phyloP scores from a whole-genome alignment of 768 basidiomycete genomes.

The Lenzites betulinus region DNA sequence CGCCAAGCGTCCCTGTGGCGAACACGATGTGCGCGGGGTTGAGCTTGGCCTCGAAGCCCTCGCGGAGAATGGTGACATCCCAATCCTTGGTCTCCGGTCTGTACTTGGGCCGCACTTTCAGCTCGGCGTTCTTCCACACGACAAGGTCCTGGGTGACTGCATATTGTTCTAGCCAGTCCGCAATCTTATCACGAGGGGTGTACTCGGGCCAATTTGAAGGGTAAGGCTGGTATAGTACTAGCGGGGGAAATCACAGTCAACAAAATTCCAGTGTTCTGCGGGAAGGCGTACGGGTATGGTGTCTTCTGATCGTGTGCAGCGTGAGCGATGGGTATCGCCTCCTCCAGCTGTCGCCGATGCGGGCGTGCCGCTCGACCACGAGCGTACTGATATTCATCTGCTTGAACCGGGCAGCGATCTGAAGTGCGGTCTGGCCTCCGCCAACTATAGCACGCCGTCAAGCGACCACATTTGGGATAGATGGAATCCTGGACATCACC shows the following conservation, averaged over 20 bases:
- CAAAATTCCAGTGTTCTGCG: no score
- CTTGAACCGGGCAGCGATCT: constrained; percentile 65
- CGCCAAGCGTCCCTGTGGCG: constrained; percentile 54
- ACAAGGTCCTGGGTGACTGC: constrained; percentile 60
- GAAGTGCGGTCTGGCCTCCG: constrained; percentile 69
- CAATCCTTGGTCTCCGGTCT: constrained; percentile 43
- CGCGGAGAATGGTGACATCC: constrained; percentile 46
- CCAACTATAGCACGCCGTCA: constrained; percentile 39
- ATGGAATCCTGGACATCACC: background rate
- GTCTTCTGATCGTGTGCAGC: constrained; percentile 35
- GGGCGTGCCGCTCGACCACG: constrained; percentile 55
- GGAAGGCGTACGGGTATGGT: constrained; percentile 41
- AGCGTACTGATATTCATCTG: constrained; percentile 51
- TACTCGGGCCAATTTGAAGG: constrained; percentile 20
- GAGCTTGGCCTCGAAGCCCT: constrained; percentile 39
- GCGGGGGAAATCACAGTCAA: background rate
- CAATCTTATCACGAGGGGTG: constrained; percentile 59
- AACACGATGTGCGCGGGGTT: constrained; percentile 54
- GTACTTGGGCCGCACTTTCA: constrained; percentile 40
- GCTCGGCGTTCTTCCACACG: constrained; percentile 57
- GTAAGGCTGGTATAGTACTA: constrained; percentile 11
- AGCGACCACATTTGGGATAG: constrained; percentile 17
- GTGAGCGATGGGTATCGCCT: constrained; percentile 59
- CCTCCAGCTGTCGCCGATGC: constrained; percentile 62
- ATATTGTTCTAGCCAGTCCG: constrained; percentile 67